Base-by-base conservation (phyloP, 1,284 basidiomycete genomes). In the Cutaneotrichosporon daszewskae region DNA sequence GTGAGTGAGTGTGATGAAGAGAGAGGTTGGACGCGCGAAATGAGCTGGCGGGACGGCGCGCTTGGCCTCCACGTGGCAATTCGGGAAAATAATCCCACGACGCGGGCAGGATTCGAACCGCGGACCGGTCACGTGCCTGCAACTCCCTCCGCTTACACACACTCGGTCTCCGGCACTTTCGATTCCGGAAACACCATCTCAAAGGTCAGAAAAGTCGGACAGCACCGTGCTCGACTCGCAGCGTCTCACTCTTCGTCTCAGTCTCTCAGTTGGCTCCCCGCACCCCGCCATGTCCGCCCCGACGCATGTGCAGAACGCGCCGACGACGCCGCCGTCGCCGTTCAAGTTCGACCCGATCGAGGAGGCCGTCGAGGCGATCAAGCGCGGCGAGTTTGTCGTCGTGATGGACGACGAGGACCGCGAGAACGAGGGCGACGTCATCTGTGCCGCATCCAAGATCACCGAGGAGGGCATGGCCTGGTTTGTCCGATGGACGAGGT, bases 401-500 rank as follows among this genome's bases (percentile, higher is more conserved):
- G 91, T 95, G 14, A 90, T 95, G 83, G 91, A 96, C 68, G 91
- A 95, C 69, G 86, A 94, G 71, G 76, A 77, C 54, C 76, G 92
- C 52, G 91, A 96, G 74, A 96, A 95, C 65, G 91, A 96, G 68
- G 91, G 91, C 3, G 91, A 96, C 70, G 73, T 96, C 49, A 87
- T 95, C 63, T 83, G 89, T 60, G 81, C 91, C 13, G 91, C 81
- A 1, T 76, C 76, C 32, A 79, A 82, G 47, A 81, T 87, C 54
- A 90, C 90, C 17, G 88, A 88, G 0, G 86, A 95, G 71, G 88
- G 94, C 61, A 96, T 99, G 94, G 95, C 95, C 1, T 99, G 90
- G 89, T 87, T 99, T 79, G 91, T 99, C 68, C 84, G 85, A 66
- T 84, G 94, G 72, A 89, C 88, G 1, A 94, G 88, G 91, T 91